Evolutionary conservation across 73 alveolate species (phyloP).

Genomic region (Uronychia binucleata): DNA sequence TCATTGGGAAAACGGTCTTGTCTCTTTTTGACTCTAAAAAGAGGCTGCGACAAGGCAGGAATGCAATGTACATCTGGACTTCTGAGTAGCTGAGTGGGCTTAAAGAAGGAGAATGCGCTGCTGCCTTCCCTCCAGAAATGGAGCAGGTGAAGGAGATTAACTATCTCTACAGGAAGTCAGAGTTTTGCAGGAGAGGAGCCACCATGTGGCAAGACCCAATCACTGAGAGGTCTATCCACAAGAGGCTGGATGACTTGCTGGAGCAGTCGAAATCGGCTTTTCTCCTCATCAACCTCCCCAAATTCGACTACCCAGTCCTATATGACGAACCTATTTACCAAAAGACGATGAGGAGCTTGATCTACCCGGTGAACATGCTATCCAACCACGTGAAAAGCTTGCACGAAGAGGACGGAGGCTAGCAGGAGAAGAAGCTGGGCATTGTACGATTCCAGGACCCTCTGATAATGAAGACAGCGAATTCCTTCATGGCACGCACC

Average conservation of each 20-base stretch:
- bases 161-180: neutral
- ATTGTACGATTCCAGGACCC: slow-evolving; percentile 62
- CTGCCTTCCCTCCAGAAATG: slow-evolving; percentile 1
- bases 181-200: neutral
- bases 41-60: slow-evolving; percentile 57
- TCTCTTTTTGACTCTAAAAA: slow-evolving; percentile 45
- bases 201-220: slow-evolving; percentile 16
- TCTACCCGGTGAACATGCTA: neutral
- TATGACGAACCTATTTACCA: slow-evolving; percentile 25
- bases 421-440: slow-evolving; percentile 5
- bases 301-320: slow-evolving; percentile 20
- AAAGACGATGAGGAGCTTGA: neutral
- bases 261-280: slow-evolving; percentile 16
- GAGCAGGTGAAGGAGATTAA: slow-evolving; percentile 10
- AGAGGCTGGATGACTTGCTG: slow-evolving; percentile 17
- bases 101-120: slow-evolving; percentile 6
- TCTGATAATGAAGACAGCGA: slow-evolving; percentile 43
- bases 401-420: neutral
- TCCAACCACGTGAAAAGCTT: slow-evolving; percentile 7
- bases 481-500: slow-evolving; percentile 59
- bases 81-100: slow-evolving; percentile 17
- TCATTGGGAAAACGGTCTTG: slow-evolving; percentile 40
- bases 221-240: slow-evolving; percentile 19
- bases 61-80: slow-evolving; percentile 30
- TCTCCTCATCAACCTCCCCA: slow-evolving; percentile 36